Percentiles rank a stretch among this genome's conserved stretches.
These are phyloP conservation scores for Populus tremula DNA, from an alignment of 345 rosid genomes.

Conservation along the genomic window DNA sequence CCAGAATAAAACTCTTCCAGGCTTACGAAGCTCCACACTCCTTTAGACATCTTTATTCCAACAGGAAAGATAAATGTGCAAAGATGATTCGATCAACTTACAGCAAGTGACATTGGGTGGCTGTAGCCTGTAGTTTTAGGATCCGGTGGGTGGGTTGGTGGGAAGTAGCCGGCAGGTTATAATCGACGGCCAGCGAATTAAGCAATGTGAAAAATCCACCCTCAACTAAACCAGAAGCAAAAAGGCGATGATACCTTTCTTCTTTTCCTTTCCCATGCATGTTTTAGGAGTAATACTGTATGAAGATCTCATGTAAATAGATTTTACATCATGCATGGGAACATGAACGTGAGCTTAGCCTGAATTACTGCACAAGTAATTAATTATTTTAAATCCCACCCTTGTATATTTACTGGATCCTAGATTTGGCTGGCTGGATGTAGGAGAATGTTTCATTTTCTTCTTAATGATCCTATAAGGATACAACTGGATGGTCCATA, in stretches of 20 bases:
- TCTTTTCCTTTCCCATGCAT: not conserved
- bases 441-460: conserved; percentile 55
- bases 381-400: too few species aligned
- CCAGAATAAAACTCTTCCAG: too few species aligned
- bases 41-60: too few species aligned
- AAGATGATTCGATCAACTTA: not conserved
- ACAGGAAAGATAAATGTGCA: not conserved
- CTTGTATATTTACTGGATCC: too few species aligned
- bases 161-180: conserved; percentile 12
- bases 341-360: not conserved
- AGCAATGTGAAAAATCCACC: not conserved
- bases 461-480: conserved; percentile 41
- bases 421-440: too few species aligned
- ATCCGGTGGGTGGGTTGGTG: conserved; percentile 2
- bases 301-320: too few species aligned
- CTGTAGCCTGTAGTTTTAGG: conserved; percentile 10
- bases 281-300: too few species aligned
- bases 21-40: too few species aligned
- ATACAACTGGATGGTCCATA: conserved; percentile 64
- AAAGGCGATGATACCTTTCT: not conserved
- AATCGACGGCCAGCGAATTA: not conserved
- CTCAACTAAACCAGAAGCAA: not conserved
- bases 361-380: not conserved
- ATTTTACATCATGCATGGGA: not conserved
- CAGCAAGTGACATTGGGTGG: conserved; percentile 4